A percentile compares a stretch with the other conserved stretches of the same genome.
These are phyloP conservation scores for Trifolium repens DNA, from an alignment of 306 rosid species.

Conservation along the genomic window DNA sequence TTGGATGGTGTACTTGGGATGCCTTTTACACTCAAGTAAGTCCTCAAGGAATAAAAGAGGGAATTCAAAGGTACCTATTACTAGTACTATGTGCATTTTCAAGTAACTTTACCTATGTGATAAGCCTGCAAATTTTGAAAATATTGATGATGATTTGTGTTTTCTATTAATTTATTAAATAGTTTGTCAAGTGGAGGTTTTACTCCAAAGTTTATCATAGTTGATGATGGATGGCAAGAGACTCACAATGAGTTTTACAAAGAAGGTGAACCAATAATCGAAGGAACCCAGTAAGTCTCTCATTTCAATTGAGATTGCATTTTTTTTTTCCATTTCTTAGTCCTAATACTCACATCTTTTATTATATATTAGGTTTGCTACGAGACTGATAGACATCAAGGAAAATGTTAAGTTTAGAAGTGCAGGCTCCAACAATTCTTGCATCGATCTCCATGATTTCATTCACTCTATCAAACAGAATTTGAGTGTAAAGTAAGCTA, in stretches of 20 bases:
- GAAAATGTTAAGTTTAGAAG: conserved; percentile 69
- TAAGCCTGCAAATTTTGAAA: conserved; percentile 1
- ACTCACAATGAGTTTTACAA: conserved; percentile 51
- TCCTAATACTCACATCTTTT: conserved; percentile 29
- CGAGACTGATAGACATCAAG: conserved; percentile 61
- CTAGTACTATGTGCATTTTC: neutral
- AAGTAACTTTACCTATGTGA: conserved; percentile 20
- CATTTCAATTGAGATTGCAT: neutral
- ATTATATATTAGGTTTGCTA: conserved; percentile 55
- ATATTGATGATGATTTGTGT: neutral
- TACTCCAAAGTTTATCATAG: conserved; percentile 64
- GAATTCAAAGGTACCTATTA: conserved; percentile 56
- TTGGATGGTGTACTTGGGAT: conserved; percentile 96
- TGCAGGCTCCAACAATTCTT: conserved; percentile 42
- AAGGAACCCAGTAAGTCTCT: conserved; percentile 65
- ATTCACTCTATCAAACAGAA: conserved; percentile 56
- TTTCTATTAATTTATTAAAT: conserved; percentile 1
- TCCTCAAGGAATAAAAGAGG: conserved; percentile 69
- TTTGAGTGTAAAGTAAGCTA: conserved; percentile 67
- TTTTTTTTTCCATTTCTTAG: conserved; percentile 33
- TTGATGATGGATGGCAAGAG: conserved; percentile 87
- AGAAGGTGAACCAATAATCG: conserved; percentile 60
- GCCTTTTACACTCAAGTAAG: conserved; percentile 65
- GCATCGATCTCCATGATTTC: conserved; percentile 55
- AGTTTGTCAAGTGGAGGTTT: conserved; percentile 66